phyloP scores from a whole-genome alignment of 2,329 filamentous ascomycete species.

The Scortechinia acanthostroma region DNA sequence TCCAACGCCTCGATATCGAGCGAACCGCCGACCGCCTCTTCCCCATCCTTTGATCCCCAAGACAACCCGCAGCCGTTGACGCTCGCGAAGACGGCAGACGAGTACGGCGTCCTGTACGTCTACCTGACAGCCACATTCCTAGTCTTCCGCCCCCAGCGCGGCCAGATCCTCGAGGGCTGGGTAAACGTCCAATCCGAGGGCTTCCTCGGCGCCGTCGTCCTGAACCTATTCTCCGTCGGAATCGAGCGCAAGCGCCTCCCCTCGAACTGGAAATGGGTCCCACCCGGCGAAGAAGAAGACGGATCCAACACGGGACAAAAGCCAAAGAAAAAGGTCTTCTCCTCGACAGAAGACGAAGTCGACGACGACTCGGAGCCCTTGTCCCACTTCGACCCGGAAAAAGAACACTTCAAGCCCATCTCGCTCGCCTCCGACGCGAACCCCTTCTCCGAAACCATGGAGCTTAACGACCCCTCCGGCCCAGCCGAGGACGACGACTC shows the following conservation, averaged over 20 bases:
- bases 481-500: not conserved
- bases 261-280: not conserved
- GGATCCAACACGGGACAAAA: not conserved
- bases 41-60: conserved; percentile 16
- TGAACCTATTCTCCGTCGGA: conserved; percentile 1
- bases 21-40: conserved; percentile 25
- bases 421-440: not conserved
- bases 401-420: conserved; percentile 21
- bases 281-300: not conserved
- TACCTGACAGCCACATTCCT: conserved; percentile 1
- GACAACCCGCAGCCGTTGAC: conserved; percentile 25
- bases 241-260: conserved; percentile 1
- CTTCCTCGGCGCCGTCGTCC: not conserved
- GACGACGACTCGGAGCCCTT: conserved; percentile 11
- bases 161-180: conserved; percentile 1
- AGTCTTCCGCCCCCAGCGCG: not conserved
- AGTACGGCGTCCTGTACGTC: conserved; percentile 2
- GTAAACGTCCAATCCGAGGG: not conserved
- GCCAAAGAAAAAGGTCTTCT: not conserved
- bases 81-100: conserved; percentile 20
- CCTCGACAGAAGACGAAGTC: not conserved
- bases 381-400: conserved; percentile 19
- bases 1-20: conserved; percentile 30
- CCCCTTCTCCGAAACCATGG: not conserved
- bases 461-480: not conserved